Evolutionary conservation across 768 basidiomycete species (phyloP), one percentile per base, ranked within the genome.

Genomic region (Podaxis sp.): DNA sequence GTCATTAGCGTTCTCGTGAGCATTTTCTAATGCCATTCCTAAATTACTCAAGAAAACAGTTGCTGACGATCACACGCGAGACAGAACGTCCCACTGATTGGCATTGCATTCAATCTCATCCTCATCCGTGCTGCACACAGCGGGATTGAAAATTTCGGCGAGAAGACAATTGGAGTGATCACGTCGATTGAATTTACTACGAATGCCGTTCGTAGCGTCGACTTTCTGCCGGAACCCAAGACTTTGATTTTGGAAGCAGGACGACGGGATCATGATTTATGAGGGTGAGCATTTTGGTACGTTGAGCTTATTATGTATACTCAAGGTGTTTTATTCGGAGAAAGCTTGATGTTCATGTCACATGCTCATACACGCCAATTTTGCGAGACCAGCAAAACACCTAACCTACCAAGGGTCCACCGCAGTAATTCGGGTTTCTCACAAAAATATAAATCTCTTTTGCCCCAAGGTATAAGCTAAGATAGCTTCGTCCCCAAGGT

Each of bases 21-120:
- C 50, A 14, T 11, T n/a, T 16, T 2, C 11, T 32, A 6, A 3
- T 9, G 2, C 3, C 7, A 32, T 32, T 9, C 28, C 2, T 32
- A 9, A 4, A 10, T 18, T n/a, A 32, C 14, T 56, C 11, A 5
- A 13, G 16, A 11, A 7, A 35, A 21, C 28, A 37, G 16, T n/a
- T 48, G 14, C 32, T 48, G 10, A 57, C 7, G 44, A 4, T 38
- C 18, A 11, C 42, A 3, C 5, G 1, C 18, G 1, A 14, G 25
- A 48, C 36, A 57, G 57, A 57, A 57, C 16, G 57, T 57, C 7
- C 57, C 57, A 11, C 23, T 57, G 3, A 57, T 57, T n/a, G 48
- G 57, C 3, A 57, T 57, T 14, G 57, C 57, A 6, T 57, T 57
- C 46, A 57, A 57, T 35, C 57, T 57, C 7, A 57, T 57, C 28